Percentiles rank a stretch among this genome's conserved stretches.
Conservation (phyloP, 768 basidiomycete genomes). For the Mycena venus region DNA sequence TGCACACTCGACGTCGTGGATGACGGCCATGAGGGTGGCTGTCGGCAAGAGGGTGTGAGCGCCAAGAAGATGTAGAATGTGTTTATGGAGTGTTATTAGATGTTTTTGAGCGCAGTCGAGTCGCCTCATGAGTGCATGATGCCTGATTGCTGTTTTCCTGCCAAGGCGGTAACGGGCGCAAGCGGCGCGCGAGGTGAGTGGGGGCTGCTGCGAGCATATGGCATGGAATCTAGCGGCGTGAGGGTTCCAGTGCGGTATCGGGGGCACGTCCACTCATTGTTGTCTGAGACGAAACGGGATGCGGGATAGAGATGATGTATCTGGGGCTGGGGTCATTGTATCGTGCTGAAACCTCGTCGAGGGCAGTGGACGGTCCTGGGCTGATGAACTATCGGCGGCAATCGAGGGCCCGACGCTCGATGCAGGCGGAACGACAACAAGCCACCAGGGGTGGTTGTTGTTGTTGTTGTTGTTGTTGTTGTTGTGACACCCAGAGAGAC, state of each 20-base stretch:
- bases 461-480: no score
- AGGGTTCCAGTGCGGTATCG: background rate
- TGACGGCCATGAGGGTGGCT: background rate
- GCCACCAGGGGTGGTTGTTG: no score
- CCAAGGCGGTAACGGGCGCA: no score
- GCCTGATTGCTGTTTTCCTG: background rate
- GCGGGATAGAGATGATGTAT: background rate
- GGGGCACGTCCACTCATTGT: background rate
- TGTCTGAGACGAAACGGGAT: background rate
- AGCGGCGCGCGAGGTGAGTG: conserved; percentile 5
- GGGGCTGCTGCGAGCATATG: conserved; percentile 3
- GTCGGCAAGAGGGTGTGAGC: background rate
- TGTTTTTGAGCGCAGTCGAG: background rate
- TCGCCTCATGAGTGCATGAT: background rate
- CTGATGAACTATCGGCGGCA: no score
- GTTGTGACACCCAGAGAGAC: no score
- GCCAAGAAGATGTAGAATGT: no score
- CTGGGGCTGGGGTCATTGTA: background rate
- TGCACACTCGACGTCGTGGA: conserved; percentile 4
- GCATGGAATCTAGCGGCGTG: background rate
- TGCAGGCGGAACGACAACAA: no score
- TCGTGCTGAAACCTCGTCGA: conserved; percentile 17
- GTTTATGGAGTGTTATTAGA: no score
- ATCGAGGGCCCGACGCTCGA: no score
- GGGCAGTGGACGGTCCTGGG: no score